These are phyloP conservation scores for Pleurotus citrinopileatus DNA, from an alignment of 768 basidiomycete genomes.

Conservation along the genomic window DNA sequence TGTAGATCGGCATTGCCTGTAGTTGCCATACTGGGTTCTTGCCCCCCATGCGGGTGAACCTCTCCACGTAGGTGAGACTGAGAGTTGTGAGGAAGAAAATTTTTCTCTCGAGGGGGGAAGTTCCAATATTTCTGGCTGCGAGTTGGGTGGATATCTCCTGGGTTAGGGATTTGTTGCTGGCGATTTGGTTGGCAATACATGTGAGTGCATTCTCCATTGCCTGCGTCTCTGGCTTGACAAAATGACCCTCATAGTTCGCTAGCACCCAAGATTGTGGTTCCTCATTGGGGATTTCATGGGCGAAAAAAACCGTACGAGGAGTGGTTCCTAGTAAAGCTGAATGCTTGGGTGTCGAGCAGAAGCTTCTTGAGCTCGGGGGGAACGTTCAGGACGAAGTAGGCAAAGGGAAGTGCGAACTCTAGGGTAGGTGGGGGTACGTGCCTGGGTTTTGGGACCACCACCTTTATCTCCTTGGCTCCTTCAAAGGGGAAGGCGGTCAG, in stretches of 20 bases:
- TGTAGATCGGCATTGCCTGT: neutral
- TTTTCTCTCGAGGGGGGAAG: neutral
- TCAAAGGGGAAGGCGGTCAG: neutral
- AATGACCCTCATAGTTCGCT: neutral
- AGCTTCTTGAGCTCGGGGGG: neutral
- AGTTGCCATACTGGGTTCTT: neutral
- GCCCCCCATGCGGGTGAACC: neutral
- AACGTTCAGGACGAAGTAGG: neutral
- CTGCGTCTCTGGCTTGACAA: neutral
- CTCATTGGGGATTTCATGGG: neutral
- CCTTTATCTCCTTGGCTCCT: neutral
- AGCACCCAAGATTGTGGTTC: neutral
- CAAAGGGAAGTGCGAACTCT: neutral
- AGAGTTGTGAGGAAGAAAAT: neutral
- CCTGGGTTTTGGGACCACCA: neutral
- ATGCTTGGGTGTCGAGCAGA: neutral
- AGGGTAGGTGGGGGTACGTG: neutral
- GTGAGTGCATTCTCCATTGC: neutral
- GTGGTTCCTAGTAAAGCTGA: neutral
- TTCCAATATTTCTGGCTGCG: neutral
- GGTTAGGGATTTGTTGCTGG: neutral
- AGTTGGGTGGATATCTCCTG: neutral
- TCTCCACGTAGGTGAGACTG: neutral
- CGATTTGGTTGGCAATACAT: neutral
- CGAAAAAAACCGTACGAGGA: neutral